Percentiles rank a stretch among this genome's conserved stretches.
phyloP scores from a whole-genome alignment of 2,329 filamentous ascomycete species.

The Hypomyces perniciosus region DNA sequence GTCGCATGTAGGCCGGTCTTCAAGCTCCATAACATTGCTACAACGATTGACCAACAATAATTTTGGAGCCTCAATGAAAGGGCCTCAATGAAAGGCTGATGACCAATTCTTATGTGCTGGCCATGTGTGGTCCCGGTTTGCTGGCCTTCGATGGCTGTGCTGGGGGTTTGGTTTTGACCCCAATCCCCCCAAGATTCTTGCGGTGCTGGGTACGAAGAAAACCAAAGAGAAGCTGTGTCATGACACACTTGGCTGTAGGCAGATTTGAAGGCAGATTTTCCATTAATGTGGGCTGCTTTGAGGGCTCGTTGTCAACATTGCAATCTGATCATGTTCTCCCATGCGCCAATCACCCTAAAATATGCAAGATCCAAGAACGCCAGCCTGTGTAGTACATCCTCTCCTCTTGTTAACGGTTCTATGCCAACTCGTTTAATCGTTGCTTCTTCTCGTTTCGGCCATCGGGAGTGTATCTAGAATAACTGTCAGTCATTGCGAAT shows the following conservation, averaged over 20 bases:
- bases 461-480: conserved; percentile 52
- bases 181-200: too few species aligned
- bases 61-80: neutral
- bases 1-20: neutral
- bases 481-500: conserved; percentile 6
- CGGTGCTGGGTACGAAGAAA: too few species aligned
- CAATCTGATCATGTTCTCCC: conserved; percentile 15
- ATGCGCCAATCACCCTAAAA: conserved; percentile 22
- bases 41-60: neutral
- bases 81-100: too few species aligned
- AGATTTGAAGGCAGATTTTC: neutral
- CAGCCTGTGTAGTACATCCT: conserved; percentile 24
- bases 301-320: conserved; percentile 1
- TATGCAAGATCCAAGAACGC: conserved; percentile 26
- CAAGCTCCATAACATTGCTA: neutral
- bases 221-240: too few species aligned
- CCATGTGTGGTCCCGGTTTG: too few species aligned
- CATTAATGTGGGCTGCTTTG: conserved; percentile 3
- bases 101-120: too few species aligned
- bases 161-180: too few species aligned
- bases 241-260: too few species aligned
- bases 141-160: too few species aligned
- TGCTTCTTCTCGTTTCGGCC: conserved; percentile 58
- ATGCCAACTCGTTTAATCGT: conserved; percentile 31
- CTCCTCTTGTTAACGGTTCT: conserved; percentile 11